Conservation (phyloP, 345 rosid genomes). For the Eucalyptus grandis region DNA sequence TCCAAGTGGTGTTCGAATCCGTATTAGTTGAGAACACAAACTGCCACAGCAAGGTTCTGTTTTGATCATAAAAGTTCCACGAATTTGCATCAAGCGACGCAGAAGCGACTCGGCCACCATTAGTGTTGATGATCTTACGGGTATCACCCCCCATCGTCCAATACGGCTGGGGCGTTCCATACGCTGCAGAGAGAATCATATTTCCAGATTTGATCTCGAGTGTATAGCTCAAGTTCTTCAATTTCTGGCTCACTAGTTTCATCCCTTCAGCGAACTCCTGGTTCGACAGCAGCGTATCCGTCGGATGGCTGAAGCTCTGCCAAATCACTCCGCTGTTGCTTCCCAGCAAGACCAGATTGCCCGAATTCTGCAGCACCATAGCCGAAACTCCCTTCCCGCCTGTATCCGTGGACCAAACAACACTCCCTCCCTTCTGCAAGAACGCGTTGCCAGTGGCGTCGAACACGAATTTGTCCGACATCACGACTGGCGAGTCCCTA, state of each 20-base stretch:
- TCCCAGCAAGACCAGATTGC: constrained; percentile 38
- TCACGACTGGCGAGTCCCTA: constrained; percentile 4
- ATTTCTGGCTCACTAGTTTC: constrained; percentile 15
- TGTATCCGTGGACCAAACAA: constrained; percentile 28
- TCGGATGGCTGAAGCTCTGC: constrained; percentile 45
- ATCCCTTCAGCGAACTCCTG: constrained; percentile 26
- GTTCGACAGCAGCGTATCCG: constrained; percentile 23
- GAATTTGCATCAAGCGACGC: constrained; percentile 18
- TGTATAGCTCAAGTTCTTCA: neutral
- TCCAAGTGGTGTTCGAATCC: constrained; percentile 32
- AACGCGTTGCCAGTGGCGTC: constrained; percentile 19
- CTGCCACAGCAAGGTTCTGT: constrained; percentile 17
- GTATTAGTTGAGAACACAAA: constrained; percentile 12
- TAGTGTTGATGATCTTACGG: constrained; percentile 8
- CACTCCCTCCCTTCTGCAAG: constrained; percentile 9
- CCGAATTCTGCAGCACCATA: constrained; percentile 36
- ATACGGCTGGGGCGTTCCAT: constrained; percentile 26
- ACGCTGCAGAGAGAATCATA: constrained; percentile 22
- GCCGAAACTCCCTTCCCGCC: constrained; percentile 14
- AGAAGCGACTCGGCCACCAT: constrained; percentile 9
- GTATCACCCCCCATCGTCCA: constrained; percentile 29
- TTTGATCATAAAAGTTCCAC: constrained; percentile 38
- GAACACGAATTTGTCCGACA: constrained; percentile 31
- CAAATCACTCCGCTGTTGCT: constrained; percentile 12
- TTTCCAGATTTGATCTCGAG: constrained; percentile 29